phyloP scores from a whole-genome alignment of 345 rosid species.

The Eucalyptus marginata region DNA sequence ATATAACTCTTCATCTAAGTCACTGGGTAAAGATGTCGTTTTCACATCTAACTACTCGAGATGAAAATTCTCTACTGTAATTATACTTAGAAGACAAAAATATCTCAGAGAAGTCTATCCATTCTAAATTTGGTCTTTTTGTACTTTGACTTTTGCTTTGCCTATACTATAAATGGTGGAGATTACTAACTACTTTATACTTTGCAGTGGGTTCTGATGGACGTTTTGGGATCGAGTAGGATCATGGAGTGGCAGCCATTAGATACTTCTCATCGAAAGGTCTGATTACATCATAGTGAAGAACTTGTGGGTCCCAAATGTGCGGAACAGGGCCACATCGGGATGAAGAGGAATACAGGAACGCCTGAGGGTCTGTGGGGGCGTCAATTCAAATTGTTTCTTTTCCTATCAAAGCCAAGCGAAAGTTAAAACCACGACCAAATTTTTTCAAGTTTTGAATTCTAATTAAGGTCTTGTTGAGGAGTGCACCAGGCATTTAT shows the following conservation, averaged over 20 bases:
- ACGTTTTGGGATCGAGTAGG: background rate
- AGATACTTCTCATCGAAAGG: background rate
- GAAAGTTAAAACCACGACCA: background rate
- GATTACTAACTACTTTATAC: background rate
- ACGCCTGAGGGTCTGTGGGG: background rate
- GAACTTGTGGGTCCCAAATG: background rate
- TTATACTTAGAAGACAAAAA: accelerated
- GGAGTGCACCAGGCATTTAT: background rate
- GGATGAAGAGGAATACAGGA: no score
- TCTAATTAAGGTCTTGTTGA: background rate
- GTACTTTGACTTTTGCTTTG: no score
- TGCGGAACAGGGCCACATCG: background rate
- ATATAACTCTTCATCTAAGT: no score
- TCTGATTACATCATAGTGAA: background rate
- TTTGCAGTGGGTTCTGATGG: background rate
- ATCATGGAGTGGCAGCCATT: background rate
- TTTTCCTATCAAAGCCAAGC: background rate
- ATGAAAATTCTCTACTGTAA: background rate
- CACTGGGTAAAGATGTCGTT: accelerated
- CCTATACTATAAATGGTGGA: background rate
- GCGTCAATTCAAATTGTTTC: background rate
- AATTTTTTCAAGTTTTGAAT: no score
- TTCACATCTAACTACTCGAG: no score
- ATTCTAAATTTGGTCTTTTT: no score
- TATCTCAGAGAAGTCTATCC: accelerated